Conservation (phyloP, 805 yeast species). For the Lipomyces yamanashiensis region DNA sequence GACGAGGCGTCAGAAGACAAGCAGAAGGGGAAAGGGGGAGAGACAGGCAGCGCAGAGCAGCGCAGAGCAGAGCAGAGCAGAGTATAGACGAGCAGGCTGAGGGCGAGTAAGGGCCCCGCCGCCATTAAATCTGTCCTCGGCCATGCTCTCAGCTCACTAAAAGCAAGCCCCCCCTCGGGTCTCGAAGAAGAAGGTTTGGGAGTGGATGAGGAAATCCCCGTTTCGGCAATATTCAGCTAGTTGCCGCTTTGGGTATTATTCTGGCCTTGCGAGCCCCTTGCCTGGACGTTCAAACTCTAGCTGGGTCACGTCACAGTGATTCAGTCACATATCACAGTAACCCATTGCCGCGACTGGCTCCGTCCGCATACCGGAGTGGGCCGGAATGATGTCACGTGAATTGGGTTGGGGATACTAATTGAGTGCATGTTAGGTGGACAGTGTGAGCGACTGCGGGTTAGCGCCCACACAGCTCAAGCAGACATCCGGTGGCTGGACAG, state of each 20-base stretch:
- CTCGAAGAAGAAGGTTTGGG: not conserved
- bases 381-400: too few relatives aligned
- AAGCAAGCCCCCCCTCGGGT: not conserved
- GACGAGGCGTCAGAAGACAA: not conserved
- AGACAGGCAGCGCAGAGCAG: not conserved
- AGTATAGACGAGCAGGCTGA: not conserved
- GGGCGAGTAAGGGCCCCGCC: constrained; percentile 2
- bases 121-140: constrained; percentile 1
- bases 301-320: not conserved
- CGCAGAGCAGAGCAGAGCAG: not conserved
- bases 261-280: not conserved
- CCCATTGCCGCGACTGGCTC: too few relatives aligned
- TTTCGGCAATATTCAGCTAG: constrained; percentile 2
- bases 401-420: too few relatives aligned
- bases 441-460: too few relatives aligned
- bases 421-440: too few relatives aligned
- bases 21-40: not conserved
- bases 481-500: too few relatives aligned
- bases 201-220: not conserved
- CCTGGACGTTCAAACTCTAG: not conserved
- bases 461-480: too few relatives aligned
- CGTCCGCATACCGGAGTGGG: not conserved
- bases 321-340: not conserved
- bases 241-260: not conserved
- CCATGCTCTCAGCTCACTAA: not conserved